phyloP scores from a whole-genome alignment of 176 grass and related monocot genomes.

The Elaeis guineensis region DNA sequence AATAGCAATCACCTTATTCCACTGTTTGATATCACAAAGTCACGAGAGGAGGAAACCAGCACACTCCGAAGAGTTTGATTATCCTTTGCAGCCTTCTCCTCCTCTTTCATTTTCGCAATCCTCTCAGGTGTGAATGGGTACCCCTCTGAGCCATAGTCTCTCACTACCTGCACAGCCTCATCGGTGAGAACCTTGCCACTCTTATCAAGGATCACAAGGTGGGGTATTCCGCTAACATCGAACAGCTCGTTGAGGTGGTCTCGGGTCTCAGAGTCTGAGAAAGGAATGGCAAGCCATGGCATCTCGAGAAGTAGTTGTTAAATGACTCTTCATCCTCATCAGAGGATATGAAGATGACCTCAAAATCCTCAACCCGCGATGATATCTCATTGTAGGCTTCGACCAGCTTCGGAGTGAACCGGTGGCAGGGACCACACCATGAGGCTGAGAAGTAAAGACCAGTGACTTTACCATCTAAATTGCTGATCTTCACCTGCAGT shows the following conservation, averaged over 20 bases:
- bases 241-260: constrained; percentile 10
- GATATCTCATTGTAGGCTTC: constrained; percentile 54
- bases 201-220: constrained; percentile 12
- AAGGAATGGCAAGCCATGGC: constrained; percentile 28
- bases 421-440: constrained; percentile 57
- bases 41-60: constrained; percentile 12
- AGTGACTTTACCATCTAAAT: constrained; percentile 37
- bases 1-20: background rate
- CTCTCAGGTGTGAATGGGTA: constrained; percentile 21
- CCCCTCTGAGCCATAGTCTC: constrained; percentile 10
- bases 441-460: constrained; percentile 83
- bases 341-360: constrained; percentile 21
- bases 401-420: constrained; percentile 55
- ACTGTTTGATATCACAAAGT: constrained; percentile 23
- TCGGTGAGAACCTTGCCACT: constrained; percentile 5
- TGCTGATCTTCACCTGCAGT: constrained; percentile 23
- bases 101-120: constrained; percentile 6
- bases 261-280: constrained; percentile 8
- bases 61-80: constrained; percentile 22
- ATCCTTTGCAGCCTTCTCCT: constrained; percentile 17
- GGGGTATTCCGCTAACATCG: constrained; percentile 13
- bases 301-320: constrained; percentile 11
- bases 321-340: constrained; percentile 19
- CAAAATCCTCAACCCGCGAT: constrained; percentile 1
- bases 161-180: constrained; percentile 12